phyloP scores from a whole-genome alignment of 2,329 filamentous ascomycete genomes.

The Tolypocladium album region DNA sequence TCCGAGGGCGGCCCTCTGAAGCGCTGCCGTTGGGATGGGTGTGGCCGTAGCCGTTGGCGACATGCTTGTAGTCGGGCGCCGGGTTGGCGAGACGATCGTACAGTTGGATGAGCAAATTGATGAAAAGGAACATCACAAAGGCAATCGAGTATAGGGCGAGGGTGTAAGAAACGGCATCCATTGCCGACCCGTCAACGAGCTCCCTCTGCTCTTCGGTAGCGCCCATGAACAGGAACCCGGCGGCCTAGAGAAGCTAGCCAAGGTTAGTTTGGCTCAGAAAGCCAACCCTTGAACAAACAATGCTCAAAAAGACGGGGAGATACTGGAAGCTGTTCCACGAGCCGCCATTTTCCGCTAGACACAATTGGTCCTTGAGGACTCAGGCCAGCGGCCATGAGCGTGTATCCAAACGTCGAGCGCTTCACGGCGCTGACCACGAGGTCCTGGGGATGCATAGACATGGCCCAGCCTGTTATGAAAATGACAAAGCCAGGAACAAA shows the following conservation, averaged over 20 bases:
- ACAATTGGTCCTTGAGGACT: conserved; percentile 63
- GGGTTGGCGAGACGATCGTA: conserved; percentile 52
- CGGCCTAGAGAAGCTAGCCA: conserved; percentile 70
- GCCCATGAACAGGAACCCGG: conserved; percentile 94
- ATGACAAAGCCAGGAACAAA: conserved; percentile 88
- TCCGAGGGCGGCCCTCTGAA: too few species aligned
- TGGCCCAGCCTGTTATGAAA: conserved; percentile 84
- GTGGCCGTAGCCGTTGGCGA: too few species aligned
- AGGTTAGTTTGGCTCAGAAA: conserved; percentile 1
- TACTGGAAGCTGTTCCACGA: conserved; percentile 54
- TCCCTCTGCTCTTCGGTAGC: conserved; percentile 94
- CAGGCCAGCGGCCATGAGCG: conserved; percentile 79
- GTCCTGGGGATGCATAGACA: conserved; percentile 83
- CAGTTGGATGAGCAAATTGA: conserved; percentile 73
- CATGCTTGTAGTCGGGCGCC: too few species aligned
- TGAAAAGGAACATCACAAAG: conserved; percentile 83
- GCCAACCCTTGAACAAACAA: too few species aligned
- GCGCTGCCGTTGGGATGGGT: too few species aligned
- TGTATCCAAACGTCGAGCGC: conserved; percentile 85
- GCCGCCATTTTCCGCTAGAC: conserved; percentile 44
- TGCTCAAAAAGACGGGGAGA: conserved; percentile 44
- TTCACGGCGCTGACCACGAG: conserved; percentile 78
- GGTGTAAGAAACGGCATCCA: conserved; percentile 87
- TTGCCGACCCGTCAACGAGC: conserved; percentile 58
- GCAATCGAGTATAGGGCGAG: conserved; percentile 84